Evolutionary conservation across 495 filamentous ascomycete species (phyloP), one percentile per base, ranked within the genome.

Genomic region (Podospora pseudocomata): DNA sequence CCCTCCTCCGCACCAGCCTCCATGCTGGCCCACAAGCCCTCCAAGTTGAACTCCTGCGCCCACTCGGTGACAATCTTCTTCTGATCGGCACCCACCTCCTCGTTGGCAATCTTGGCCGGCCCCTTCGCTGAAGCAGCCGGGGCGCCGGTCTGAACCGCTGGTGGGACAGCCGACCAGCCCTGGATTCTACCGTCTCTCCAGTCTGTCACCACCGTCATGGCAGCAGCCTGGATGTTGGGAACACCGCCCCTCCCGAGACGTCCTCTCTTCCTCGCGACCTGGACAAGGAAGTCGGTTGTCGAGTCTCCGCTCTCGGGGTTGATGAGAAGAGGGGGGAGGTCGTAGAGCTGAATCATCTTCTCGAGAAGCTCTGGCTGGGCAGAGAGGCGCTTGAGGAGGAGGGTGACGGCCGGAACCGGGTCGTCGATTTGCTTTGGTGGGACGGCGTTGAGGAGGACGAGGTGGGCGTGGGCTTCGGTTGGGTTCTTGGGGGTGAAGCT

Each of bases 161-260:
- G 39, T 2, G 94, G 94, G 1, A 92, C 86, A 56, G 91, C 89
- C 26, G 86, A 85, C 94, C 94, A 98, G 27, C 94, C 94, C 76
- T 96, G 92, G 65, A 99, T 96, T 32, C 95, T 84, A 5, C 94
- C 95, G 78, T 97, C 95, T 62, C 96, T 83, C 94, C 95, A 97
- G 82, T 99, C 95, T 59, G 88, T 94, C 67, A 99, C 87, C 20
- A 99, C 94, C 2, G 91, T 90, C 85, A 93, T 94, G 39, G 94
- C 95, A 5, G 96, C 95, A 65, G 90, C 88, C 67, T 88, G 81
- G 58, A 97, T 76, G 78, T 99, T 98, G 55, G 95, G 95, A 44
- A 98, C 84, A 44, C 95, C 95, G 5, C 92, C 91, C 71, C 92
- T 92, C 28, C 96, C 93, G 5, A 99, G 83, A 65, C 95, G 82